Conservation (phyloP, 805 yeast genomes). For the Kuraishia hungarica region DNA sequence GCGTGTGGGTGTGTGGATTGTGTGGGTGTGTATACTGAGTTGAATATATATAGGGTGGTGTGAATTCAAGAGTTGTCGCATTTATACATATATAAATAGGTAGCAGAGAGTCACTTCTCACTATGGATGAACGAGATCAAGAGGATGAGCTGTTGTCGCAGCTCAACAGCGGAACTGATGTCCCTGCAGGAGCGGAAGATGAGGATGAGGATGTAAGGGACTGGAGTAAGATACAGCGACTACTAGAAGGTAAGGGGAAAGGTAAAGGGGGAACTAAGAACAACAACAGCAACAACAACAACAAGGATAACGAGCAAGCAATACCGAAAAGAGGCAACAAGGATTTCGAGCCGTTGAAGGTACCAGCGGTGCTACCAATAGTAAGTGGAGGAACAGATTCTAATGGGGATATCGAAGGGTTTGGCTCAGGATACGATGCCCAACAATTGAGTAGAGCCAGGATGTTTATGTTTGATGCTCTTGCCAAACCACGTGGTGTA, state of each 20-base stretch:
- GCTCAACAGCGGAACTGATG: background rate
- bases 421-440: constrained; percentile 15
- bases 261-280: constrained; percentile 2
- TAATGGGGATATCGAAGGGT: too few relatives aligned
- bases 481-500: constrained; percentile 41
- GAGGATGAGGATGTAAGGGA: constrained; percentile 42
- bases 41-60: background rate
- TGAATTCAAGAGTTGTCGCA: too few relatives aligned
- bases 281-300: too few relatives aligned
- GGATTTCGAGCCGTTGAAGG: constrained; percentile 58
- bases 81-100: too few relatives aligned
- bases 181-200: constrained; percentile 18
- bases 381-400: too few relatives aligned
- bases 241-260: background rate
- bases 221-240: constrained; percentile 35
- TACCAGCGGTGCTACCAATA: constrained; percentile 1
- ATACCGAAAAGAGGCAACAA: constrained; percentile 76
- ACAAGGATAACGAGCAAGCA: constrained; percentile 1
- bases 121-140: background rate
- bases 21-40: background rate
- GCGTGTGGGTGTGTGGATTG: background rate
- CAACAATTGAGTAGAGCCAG: constrained; percentile 41
- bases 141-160: background rate
- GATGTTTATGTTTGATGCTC: constrained; percentile 65
- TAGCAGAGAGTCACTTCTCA: background rate